Percentiles rank a stretch among this genome's conserved stretches.
Conservation (phyloP, 1,284 basidiomycete species). For the Tylopilus sp. region DNA sequence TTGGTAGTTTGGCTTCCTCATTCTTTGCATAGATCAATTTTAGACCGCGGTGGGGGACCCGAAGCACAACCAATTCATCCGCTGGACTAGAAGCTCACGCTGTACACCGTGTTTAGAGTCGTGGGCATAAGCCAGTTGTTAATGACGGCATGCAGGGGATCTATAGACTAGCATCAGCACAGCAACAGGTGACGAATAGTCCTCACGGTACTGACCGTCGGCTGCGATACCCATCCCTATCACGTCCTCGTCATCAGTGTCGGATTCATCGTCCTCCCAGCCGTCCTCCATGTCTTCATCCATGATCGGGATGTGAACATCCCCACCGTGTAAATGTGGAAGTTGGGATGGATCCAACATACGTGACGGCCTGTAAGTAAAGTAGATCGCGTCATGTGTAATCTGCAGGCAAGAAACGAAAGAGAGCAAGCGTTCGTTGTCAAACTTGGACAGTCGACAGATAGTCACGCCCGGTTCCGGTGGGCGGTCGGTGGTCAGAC, state of each 20-base stretch:
- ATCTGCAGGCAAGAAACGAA: slow-evolving; percentile 57
- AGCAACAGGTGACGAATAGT: neutral
- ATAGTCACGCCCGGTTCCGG: slow-evolving; percentile 28
- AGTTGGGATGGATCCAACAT: neutral
- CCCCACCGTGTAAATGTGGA: neutral
- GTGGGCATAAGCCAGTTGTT: slow-evolving; percentile 27
- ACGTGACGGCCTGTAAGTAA: slow-evolving; percentile 44
- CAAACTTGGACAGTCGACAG: slow-evolving; percentile 40
- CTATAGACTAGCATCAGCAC: slow-evolving; percentile 10
- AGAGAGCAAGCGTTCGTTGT: slow-evolving; percentile 35
- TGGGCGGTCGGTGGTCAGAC: slow-evolving; percentile 17
- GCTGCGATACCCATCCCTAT: neutral
- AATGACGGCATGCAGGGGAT: slow-evolving; percentile 18
- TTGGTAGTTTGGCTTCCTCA: neutral
- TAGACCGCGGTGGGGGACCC: neutral
- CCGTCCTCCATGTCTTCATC: slow-evolving; percentile 14
- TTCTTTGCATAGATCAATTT: neutral
- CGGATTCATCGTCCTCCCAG: slow-evolving; percentile 16
- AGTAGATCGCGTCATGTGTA: slow-evolving; percentile 50
- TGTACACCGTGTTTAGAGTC: slow-evolving; percentile 24
- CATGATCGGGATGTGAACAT: slow-evolving; percentile 4
- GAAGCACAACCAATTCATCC: neutral
- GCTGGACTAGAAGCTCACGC: slow-evolving; percentile 21
- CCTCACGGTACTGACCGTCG: slow-evolving; percentile 5
- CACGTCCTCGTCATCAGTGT: slow-evolving; percentile 14